A percentile compares a stretch with the other conserved stretches of the same genome.
phyloP scores from a whole-genome alignment of 2,329 filamentous ascomycete genomes.

The Fusarium phyllophilum region DNA sequence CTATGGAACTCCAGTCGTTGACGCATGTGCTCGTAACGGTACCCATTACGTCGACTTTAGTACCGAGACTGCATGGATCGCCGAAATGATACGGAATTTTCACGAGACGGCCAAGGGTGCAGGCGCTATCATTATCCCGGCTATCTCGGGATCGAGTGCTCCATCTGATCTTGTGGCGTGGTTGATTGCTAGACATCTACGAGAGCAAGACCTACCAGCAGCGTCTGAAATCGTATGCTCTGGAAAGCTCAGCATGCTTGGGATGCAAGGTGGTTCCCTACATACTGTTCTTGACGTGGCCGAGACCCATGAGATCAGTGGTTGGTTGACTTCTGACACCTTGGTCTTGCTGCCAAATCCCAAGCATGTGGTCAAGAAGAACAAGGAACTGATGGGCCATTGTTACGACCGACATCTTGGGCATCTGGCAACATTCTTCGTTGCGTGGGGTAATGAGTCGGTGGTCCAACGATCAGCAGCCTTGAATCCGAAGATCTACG shows the following conservation, averaged over 20 bases:
- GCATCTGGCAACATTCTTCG: not conserved
- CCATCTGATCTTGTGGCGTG: not conserved
- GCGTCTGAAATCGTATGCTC: not conserved
- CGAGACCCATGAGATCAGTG: not conserved
- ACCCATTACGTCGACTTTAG: conserved; percentile 3
- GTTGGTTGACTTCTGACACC: not conserved
- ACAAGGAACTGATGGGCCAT: not conserved
- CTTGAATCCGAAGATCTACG: not conserved
- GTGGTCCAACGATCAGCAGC: not conserved
- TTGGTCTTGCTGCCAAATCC: not conserved
- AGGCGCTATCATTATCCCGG: not conserved
- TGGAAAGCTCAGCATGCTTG: not conserved
- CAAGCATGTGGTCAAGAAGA: not conserved
- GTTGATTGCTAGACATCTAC: not conserved
- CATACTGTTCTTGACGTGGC: conserved; percentile 3
- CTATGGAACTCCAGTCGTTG: not conserved
- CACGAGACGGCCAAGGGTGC: not conserved
- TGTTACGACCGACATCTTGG: not conserved
- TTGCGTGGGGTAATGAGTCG: not conserved
- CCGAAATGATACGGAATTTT: not conserved
- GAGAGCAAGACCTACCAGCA: not conserved
- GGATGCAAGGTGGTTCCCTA: not conserved
- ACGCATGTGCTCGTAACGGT: not conserved
- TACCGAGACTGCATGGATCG: not conserved
- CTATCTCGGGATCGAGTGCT: not conserved